Evolutionary conservation across 495 filamentous ascomycete species (phyloP).

Genomic region (Schizothecium vesticola): DNA sequence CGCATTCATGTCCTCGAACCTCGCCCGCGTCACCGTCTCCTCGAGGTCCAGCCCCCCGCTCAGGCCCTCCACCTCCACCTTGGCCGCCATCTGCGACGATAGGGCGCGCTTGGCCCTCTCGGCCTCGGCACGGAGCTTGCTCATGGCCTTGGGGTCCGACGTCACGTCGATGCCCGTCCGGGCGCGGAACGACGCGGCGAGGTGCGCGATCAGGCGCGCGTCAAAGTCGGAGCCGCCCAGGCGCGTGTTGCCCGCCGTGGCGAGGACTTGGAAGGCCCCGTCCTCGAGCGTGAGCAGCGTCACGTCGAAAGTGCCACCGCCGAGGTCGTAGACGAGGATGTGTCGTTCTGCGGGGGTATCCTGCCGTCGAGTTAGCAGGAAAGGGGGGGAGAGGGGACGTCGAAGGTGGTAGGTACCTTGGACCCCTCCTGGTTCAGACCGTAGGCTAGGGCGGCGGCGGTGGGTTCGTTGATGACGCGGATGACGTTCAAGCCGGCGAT

Average conservation of each 20-base stretch:
- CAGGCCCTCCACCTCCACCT: conserved; percentile 94
- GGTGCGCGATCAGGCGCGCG: conserved; percentile 86
- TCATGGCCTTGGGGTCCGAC: conserved; percentile 91
- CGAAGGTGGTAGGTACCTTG: conserved; percentile 2
- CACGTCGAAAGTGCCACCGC: conserved; percentile 99
- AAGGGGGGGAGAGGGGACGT: not conserved
- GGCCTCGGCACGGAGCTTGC: conserved; percentile 95
- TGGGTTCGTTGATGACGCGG: conserved; percentile 89
- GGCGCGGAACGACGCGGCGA: conserved; percentile 78
- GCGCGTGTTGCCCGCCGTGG: conserved; percentile 95
- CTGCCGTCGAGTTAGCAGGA: not conserved
- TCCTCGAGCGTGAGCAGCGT: conserved; percentile 88
- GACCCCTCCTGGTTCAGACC: conserved; percentile 58
- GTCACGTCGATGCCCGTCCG: conserved; percentile 72
- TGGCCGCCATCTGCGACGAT: conserved; percentile 87
- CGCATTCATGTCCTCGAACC: conserved; percentile 94
- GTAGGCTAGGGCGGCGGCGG: conserved; percentile 77
- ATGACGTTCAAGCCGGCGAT: conserved; percentile 90
- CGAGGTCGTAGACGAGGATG: conserved; percentile 92
- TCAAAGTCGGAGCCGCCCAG: conserved; percentile 98
- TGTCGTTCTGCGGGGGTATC: conserved; percentile 55
- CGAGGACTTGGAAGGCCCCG: conserved; percentile 88
- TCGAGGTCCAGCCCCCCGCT: conserved; percentile 88
- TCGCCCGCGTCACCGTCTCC: conserved; percentile 90
- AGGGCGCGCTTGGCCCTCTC: conserved; percentile 98